Evolutionary conservation across 768 basidiomycete genomes (phyloP), one percentile per base, ranked within the genome.

Genomic region (Leccinum fibrillosum): DNA sequence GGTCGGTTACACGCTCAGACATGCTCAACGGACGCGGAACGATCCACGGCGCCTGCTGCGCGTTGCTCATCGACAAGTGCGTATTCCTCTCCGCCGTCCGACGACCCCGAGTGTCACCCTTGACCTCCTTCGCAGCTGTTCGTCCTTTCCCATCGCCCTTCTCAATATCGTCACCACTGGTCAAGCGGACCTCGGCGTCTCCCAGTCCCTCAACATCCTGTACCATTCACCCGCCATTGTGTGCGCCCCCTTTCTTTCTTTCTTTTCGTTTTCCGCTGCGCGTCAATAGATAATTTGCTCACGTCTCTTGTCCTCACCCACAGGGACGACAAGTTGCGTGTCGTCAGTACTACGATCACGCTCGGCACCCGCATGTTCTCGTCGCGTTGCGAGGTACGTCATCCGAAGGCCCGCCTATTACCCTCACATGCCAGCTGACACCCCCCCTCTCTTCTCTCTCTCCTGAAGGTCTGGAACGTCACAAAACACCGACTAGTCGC

Each of bases 31-130:
- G 72, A 19, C 61, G 50, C 4, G 76, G 76, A n/a, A 75, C 67
- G 44, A 62, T 86, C 1, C 85, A 86, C 49, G 84, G 84, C 26
- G 83, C 78, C 19, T 86, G 84, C 61, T 75, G 79, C 2, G 83
- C 81, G 0, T 75, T 79, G 53, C 68, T 86, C 4, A 76, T 85
- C 42, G 84, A 86, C 67, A 62, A 77, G 84, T 81, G 48, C 28
- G 78, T 74, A 17, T 49, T 30, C 21, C 7, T 13, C 12, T 12
- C 21, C 21, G 4, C 9, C 17, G 5, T 52, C 21, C 4, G 15
- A 10, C 1, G 5, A 45, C 44, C 44, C 12, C n/a, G 23, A 30
- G 21, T 23, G 12, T 23, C 21, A 9, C n/a, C 45, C 12, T 3
- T 44, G 42, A 19, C 42, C n/a, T 19, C 42, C 11, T 19, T 44